A percentile compares a stretch with the other conserved stretches of the same genome.
Conservation (phyloP, 106 monocot genomes). For the Gastrodia elata region DNA sequence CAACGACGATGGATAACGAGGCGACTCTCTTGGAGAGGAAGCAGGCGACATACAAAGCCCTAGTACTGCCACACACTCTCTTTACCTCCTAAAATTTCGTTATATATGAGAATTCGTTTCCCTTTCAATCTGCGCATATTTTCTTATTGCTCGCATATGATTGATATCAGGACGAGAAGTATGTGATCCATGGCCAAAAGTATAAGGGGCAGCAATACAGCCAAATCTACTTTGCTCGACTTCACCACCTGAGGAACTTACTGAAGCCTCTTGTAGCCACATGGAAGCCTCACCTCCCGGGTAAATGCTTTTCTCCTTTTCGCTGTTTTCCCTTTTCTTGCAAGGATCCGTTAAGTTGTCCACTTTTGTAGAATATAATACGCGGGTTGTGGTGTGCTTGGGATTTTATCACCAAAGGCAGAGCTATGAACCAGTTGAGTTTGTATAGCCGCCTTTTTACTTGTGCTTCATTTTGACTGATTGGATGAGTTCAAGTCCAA, state of each 20-base stretch:
- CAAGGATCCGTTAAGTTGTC: background rate
- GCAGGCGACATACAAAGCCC: conserved; percentile 55
- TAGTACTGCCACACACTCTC: conserved; percentile 23
- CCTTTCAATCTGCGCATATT: background rate
- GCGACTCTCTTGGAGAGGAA: conserved; percentile 58
- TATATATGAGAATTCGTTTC: background rate
- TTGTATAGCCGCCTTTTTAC: too few relatives aligned
- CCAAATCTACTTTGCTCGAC: conserved; percentile 80
- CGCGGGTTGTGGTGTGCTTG: background rate
- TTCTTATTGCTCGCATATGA: background rate
- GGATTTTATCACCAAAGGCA: background rate
- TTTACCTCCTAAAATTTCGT: background rate
- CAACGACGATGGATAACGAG: conserved; percentile 22
- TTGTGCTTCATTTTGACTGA: background rate
- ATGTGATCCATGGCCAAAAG: conserved; percentile 61
- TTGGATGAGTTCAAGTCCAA: background rate
- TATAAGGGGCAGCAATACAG: conserved; percentile 97
- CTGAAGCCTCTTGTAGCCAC: conserved; percentile 39
- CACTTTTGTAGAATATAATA: background rate
- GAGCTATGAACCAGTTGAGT: background rate
- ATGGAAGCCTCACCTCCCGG: conserved; percentile 63
- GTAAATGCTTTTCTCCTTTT: conserved; percentile 16
- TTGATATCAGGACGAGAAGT: conserved; percentile 60
- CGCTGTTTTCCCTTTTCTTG: background rate
- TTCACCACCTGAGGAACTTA: conserved; percentile 63